A percentile compares a stretch with the other conserved stretches of the same genome.
phyloP scores from a whole-genome alignment of 2,329 filamentous ascomycete genomes.

The Fusarium avenaceum region DNA sequence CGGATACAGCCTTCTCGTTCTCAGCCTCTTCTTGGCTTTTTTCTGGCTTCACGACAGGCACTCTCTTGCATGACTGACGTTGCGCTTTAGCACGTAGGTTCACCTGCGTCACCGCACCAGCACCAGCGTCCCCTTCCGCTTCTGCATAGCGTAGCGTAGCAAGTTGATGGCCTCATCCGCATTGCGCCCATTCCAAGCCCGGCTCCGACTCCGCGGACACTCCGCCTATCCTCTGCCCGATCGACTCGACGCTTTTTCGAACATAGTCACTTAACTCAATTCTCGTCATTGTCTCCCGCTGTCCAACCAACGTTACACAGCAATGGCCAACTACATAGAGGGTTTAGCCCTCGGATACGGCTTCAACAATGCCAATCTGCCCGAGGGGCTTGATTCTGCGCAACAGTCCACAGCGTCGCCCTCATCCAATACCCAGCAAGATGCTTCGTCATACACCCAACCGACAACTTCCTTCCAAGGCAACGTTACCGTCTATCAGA shows the following conservation, averaged over 20 bases:
- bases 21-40: slow-evolving; percentile 37
- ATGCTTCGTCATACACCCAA: slow-evolving; percentile 33
- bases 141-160: background rate
- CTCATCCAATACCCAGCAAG: slow-evolving; percentile 43
- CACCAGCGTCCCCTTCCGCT: background rate
- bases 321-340: slow-evolving; percentile 45
- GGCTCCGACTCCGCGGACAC: slow-evolving; percentile 21
- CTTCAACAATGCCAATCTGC: slow-evolving; percentile 45
- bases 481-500: slow-evolving; percentile 58
- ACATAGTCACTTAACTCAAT: slow-evolving; percentile 10
- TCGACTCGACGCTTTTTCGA: slow-evolving; percentile 20
- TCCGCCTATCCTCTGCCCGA: slow-evolving; percentile 27
- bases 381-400: slow-evolving; percentile 41
- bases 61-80: slow-evolving; percentile 24
- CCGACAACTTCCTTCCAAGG: slow-evolving; percentile 45
- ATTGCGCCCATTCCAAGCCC: slow-evolving; percentile 22
- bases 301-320: slow-evolving; percentile 35
- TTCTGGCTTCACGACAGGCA: slow-evolving; percentile 22
- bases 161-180: slow-evolving; percentile 34
- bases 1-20: slow-evolving; percentile 34
- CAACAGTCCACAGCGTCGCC: slow-evolving; percentile 44
- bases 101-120: slow-evolving; percentile 17
- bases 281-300: slow-evolving; percentile 4
- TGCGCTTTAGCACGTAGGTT: slow-evolving; percentile 5
- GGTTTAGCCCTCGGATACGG: slow-evolving; percentile 43